Evolutionary conservation across 2,329 filamentous ascomycete species (phyloP).

Genomic region (Coniosporium tulheliwenetii): DNA sequence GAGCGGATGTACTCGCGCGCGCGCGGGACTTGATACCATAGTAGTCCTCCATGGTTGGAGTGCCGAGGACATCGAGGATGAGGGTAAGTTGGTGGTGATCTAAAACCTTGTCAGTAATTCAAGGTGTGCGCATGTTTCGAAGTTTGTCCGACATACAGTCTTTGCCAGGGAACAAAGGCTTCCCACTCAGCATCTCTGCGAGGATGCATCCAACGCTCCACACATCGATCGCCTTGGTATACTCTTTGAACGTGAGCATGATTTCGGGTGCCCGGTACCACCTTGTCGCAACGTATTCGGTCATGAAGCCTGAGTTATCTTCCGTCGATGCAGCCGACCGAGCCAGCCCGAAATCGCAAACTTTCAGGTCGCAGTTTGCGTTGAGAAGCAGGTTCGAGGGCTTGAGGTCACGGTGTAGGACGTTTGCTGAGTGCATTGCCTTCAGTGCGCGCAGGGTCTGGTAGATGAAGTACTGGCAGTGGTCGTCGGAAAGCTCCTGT

Average conservation of each 20-base stretch:
- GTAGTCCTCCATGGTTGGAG: slow-evolving; percentile 99
- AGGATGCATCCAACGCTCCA: slow-evolving; percentile 98
- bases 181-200: slow-evolving; percentile 96
- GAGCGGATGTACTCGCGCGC: slow-evolving; percentile 97
- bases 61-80: slow-evolving; percentile 92
- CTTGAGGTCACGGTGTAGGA: slow-evolving; percentile 93
- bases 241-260: slow-evolving; percentile 99
- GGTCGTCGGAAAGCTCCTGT: slow-evolving; percentile 94
- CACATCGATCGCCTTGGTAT: slow-evolving; percentile 98
- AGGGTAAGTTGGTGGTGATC: slow-evolving; percentile 96
- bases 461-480: slow-evolving; percentile 99
- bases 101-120: slow-evolving; percentile 18
- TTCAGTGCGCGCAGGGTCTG: slow-evolving; percentile 95
- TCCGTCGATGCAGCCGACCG: slow-evolving; percentile 92
- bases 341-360: slow-evolving; percentile 95
- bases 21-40: slow-evolving; percentile 98
- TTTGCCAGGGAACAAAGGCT: slow-evolving; percentile 95
- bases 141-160: slow-evolving; percentile 53
- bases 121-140: not conserved
- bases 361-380: slow-evolving; percentile 97
- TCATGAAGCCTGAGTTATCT: slow-evolving; percentile 99
- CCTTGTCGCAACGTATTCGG: slow-evolving; percentile 96
- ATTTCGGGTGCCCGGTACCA: slow-evolving; percentile 99
- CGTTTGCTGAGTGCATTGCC: slow-evolving; percentile 98
- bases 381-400: slow-evolving; percentile 94